phyloP scores from a whole-genome alignment of 768 basidiomycete genomes.

The Boletus coccyginus region DNA sequence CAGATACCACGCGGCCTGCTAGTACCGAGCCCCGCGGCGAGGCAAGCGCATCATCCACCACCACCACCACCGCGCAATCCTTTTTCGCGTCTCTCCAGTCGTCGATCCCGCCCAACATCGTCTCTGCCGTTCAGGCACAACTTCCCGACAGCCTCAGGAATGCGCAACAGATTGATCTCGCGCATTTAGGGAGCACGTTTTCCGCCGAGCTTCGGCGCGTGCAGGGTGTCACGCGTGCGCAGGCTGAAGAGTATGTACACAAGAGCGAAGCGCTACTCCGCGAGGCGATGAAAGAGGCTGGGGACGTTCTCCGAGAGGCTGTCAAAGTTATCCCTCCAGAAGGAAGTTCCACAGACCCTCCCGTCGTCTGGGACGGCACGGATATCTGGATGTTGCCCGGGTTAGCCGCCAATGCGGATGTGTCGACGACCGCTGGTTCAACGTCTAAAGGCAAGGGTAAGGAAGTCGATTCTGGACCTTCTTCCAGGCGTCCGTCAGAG shows the following conservation, averaged over 20 bases:
- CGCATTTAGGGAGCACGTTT: slow-evolving; percentile 62
- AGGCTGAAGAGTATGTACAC: slow-evolving; percentile 82
- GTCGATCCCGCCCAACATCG: slow-evolving; percentile 71
- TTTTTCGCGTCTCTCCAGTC: slow-evolving; percentile 71
- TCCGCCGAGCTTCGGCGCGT: slow-evolving; percentile 67
- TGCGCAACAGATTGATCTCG: slow-evolving; percentile 64
- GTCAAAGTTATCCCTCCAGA: slow-evolving; percentile 92
- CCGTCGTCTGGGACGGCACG: slow-evolving; percentile 75
- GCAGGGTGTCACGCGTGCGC: slow-evolving; percentile 69
- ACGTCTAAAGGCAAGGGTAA: slow-evolving; percentile 37
- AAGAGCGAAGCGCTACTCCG: slow-evolving; percentile 64
- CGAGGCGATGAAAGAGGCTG: slow-evolving; percentile 75
- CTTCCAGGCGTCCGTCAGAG: slow-evolving; percentile 30
- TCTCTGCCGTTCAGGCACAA: slow-evolving; percentile 62
- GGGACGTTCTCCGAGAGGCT: slow-evolving; percentile 80
- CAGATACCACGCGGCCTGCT: slow-evolving; percentile 16
- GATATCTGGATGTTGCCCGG: slow-evolving; percentile 81
- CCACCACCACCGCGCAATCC: slow-evolving; percentile 35
- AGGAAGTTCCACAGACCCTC: slow-evolving; percentile 31
- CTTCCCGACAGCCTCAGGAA: slow-evolving; percentile 66
- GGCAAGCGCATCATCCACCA: slow-evolving; percentile 15
- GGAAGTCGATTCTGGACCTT: slow-evolving; percentile 27
- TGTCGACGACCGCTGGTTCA: slow-evolving; percentile 4
- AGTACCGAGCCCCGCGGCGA: slow-evolving; percentile 18
- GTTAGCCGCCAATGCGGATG: slow-evolving; percentile 18